Conservation (phyloP, 768 basidiomycete genomes). For the Macrolepiota fuliginosa region DNA sequence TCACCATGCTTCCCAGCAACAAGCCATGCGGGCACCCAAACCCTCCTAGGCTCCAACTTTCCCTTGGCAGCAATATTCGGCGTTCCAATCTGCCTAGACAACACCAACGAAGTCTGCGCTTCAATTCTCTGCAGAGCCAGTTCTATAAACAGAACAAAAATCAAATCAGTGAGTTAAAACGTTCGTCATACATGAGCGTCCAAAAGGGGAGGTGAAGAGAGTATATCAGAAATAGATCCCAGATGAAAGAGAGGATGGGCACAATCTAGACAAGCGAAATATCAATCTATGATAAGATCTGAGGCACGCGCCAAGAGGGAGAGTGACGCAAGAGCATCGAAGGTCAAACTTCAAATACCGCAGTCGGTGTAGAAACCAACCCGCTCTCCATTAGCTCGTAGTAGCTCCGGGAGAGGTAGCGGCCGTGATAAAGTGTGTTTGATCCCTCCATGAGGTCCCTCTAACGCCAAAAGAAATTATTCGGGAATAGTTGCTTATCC, state of each 20-base stretch:
- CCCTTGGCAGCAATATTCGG: constrained; percentile 82
- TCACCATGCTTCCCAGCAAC: constrained; percentile 17
- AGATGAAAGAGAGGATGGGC: background rate
- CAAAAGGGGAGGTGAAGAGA: background rate
- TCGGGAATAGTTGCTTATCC: constrained; percentile 1
- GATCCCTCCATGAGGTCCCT: background rate
- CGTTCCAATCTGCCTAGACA: constrained; percentile 67
- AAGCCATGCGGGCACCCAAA: constrained; percentile 48
- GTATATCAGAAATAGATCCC: background rate
- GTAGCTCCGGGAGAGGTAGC: background rate
- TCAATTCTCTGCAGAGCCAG: constrained; percentile 68
- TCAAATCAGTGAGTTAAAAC: background rate
- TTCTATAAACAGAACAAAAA: constrained; percentile 39
- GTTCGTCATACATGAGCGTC: background rate
- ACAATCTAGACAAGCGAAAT: background rate
- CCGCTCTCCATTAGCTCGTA: background rate
- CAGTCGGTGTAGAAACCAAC: background rate
- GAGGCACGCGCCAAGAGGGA: background rate
- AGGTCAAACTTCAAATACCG: background rate
- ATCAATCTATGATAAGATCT: background rate
- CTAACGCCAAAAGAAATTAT: background rate
- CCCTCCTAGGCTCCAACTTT: constrained; percentile 55
- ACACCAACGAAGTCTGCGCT: constrained; percentile 50
- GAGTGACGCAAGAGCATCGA: background rate
- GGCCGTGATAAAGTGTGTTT: background rate